These are phyloP conservation scores for Zasmidium angulare DNA, from an alignment of 2,329 filamentous ascomycete genomes.

Conservation along the genomic window DNA sequence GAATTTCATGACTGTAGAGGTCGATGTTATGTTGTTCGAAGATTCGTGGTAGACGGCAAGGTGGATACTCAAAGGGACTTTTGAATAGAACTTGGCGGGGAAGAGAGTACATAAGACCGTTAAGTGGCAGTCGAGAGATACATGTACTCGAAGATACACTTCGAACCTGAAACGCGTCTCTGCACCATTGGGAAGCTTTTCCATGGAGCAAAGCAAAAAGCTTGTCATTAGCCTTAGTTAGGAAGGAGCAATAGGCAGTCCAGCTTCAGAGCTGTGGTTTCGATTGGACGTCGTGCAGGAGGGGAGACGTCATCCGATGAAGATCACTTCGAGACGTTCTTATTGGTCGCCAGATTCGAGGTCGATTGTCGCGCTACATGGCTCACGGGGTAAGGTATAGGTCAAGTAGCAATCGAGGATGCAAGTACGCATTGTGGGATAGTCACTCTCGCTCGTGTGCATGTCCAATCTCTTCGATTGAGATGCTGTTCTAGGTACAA, in stretches of 20 bases:
- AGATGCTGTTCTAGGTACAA: not conserved
- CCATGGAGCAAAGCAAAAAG: not conserved
- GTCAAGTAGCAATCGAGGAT: not conserved
- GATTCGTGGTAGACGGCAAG: too few species aligned
- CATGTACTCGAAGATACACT: not conserved
- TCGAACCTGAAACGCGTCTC: not conserved
- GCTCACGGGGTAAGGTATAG: not conserved
- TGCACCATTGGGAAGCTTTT: not conserved
- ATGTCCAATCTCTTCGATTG: not conserved
- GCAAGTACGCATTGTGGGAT: too few species aligned
- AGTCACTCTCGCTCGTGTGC: too few species aligned
- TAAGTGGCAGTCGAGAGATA: not conserved
- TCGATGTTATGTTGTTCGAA: too few species aligned
- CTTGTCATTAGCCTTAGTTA: not conserved
- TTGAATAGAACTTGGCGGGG: not conserved
- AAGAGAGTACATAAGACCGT: too few species aligned
- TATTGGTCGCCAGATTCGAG: not conserved
- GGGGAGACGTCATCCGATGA: not conserved
- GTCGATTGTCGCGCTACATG: not conserved
- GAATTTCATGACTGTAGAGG: not conserved
- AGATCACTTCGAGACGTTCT: not conserved
- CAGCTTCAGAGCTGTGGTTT: not conserved
- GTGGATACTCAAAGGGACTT: too few species aligned
- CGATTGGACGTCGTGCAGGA: not conserved
- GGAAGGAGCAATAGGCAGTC: not conserved